Evolutionary conservation across 1,284 basidiomycete genomes (phyloP).

Genomic region (Sanghuangporus sanghuang): DNA sequence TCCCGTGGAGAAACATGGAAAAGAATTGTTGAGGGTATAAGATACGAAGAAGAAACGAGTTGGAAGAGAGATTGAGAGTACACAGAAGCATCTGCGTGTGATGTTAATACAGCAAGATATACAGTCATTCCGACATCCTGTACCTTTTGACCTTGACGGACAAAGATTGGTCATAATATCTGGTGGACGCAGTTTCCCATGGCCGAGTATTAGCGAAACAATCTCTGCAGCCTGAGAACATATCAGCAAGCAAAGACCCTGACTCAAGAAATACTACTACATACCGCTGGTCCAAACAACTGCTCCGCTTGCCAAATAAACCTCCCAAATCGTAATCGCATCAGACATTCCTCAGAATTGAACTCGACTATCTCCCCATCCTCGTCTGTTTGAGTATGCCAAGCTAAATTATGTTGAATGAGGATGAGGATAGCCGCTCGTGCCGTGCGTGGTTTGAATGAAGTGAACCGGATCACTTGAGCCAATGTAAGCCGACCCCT

Average conservation of each 20-base stretch:
- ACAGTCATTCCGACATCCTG: conserved; percentile 5
- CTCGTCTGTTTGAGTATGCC: conserved; percentile 73
- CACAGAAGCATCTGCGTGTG: conserved; percentile 40
- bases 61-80: conserved; percentile 59
- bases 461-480: conserved; percentile 65
- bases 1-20: conserved; percentile 73
- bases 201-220: conserved; percentile 71
- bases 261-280: conserved; percentile 24
- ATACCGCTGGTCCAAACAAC: conserved; percentile 64
- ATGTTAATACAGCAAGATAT: not conserved
- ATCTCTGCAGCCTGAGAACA: conserved; percentile 62
- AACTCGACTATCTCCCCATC: conserved; percentile 76
- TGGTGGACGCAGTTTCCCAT: conserved; percentile 79
- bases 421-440: conserved; percentile 78
- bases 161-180: conserved; percentile 61
- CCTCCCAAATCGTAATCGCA: conserved; percentile 73
- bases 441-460: conserved; percentile 61
- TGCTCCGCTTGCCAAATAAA: conserved; percentile 73
- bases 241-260: not conserved
- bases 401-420: conserved; percentile 89
- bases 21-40: conserved; percentile 67
- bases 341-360: conserved; percentile 75
- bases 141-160: conserved; percentile 55
- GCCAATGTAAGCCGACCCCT: conserved; percentile 77
- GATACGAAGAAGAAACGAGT: conserved; percentile 58